These are phyloP conservation scores for Chamaenerion angustifolium DNA, from an alignment of 345 rosid species.

Conservation along the genomic window DNA sequence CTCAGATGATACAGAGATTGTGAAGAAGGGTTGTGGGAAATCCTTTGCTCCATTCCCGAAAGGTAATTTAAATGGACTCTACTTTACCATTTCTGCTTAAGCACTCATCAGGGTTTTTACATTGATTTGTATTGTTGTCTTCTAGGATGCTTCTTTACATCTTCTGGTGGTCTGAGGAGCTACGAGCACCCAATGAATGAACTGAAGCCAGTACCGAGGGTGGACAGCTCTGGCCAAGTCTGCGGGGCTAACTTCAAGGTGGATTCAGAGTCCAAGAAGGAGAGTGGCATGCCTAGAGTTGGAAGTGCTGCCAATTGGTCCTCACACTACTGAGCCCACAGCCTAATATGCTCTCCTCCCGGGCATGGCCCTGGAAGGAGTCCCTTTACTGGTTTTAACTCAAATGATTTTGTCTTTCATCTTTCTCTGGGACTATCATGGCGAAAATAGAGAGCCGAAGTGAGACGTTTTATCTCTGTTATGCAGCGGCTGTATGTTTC, in stretches of 20 bases:
- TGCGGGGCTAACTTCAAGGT: conserved; percentile 73
- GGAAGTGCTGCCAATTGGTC: conserved; percentile 96
- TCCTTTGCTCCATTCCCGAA: conserved; percentile 93
- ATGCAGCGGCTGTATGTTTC: no score
- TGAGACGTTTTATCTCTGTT: no score
- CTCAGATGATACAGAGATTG: conserved; percentile 52
- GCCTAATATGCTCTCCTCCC: no score
- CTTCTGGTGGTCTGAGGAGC: conserved; percentile 91
- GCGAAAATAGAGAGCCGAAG: no score
- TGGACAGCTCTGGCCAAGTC: conserved; percentile 78
- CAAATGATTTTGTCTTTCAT: no score
- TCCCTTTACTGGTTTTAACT: no score
- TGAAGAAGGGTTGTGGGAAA: conserved; percentile 79
- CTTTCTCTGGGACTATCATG: no score
- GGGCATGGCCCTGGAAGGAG: no score
- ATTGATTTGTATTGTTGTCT: conserved; percentile 5
- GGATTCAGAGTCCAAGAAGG: conserved; percentile 66
- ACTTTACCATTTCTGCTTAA: no score
- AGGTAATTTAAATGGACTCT: conserved; percentile 28
- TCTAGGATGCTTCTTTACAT: conserved; percentile 82
- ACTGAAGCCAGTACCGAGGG: conserved; percentile 83
- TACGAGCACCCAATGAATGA: conserved; percentile 73
- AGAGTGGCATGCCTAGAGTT: conserved; percentile 69
- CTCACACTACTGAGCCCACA: conserved; percentile 26
- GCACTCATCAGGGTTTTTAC: no score